Conservation (phyloP, 495 filamentous ascomycete species). For the Beverwykella pulmonaria region DNA sequence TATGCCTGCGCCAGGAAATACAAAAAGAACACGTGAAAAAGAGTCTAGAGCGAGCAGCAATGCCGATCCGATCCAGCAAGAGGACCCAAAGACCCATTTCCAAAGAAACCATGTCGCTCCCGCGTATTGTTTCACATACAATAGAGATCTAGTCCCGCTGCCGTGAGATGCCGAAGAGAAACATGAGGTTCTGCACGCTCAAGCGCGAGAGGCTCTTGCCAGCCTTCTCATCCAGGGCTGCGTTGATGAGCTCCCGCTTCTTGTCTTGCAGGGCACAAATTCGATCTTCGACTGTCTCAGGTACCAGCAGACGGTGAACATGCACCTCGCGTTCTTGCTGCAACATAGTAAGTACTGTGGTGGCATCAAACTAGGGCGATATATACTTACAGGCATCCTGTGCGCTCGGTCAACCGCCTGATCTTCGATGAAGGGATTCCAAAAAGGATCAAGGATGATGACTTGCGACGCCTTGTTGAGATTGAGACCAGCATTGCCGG, state of each 20-base stretch:
- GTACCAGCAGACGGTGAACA: slow-evolving; percentile 78
- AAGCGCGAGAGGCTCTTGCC: slow-evolving; percentile 65
- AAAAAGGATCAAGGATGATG: slow-evolving; percentile 93
- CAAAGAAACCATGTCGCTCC: too few relatives aligned
- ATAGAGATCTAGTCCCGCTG: neutral
- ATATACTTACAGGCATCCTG: slow-evolving; percentile 63
- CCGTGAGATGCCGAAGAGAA: slow-evolving; percentile 7
- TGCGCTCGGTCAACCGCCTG: slow-evolving; percentile 94
- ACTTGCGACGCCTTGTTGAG: slow-evolving; percentile 84
- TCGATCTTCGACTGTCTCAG: slow-evolving; percentile 85
- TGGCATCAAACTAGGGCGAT: neutral
- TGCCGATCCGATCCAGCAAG: too few relatives aligned
- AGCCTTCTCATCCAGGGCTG: slow-evolving; percentile 80
- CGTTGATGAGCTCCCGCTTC: slow-evolving; percentile 77
- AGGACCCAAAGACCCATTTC: too few relatives aligned
- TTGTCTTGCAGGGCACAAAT: slow-evolving; percentile 83
- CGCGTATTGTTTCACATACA: neutral
- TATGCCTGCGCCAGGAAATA: neutral
- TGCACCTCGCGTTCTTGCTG: slow-evolving; percentile 68
- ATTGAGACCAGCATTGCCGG: slow-evolving; percentile 90
- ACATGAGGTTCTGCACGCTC: slow-evolving; percentile 59
- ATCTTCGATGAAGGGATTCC: slow-evolving; percentile 94
- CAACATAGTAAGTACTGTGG: neutral
- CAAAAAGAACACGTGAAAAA: too few relatives aligned
- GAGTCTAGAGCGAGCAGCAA: too few relatives aligned